Conservation (phyloP, 2,329 filamentous ascomycete species). For the Pseudogymnoascus sp. region DNA sequence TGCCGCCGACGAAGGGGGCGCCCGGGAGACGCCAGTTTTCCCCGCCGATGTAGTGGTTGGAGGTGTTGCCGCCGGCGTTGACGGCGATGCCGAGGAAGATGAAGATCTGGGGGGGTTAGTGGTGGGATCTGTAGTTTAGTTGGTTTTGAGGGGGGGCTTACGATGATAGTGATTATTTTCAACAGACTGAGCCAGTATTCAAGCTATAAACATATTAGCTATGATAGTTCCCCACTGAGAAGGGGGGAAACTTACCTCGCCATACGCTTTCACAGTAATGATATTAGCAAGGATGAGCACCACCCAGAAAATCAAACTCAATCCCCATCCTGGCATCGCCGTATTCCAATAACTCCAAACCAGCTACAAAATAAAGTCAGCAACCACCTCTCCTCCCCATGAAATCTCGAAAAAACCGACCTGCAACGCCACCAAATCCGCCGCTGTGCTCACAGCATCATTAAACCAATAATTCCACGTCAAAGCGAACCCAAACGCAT, state of each 20-base stretch:
- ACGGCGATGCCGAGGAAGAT: conserved; percentile 56
- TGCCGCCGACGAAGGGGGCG: conserved; percentile 58
- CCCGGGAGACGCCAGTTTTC: conserved; percentile 51
- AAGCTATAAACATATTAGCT: conserved; percentile 26
- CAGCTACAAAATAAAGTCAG: conserved; percentile 25
- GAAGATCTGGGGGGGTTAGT: conserved; percentile 39
- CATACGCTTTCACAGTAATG: conserved; percentile 46
- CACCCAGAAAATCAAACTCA: conserved; percentile 55
- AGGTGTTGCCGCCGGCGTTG: conserved; percentile 49
- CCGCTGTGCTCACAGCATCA: conserved; percentile 52
- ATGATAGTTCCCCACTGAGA: neutral
- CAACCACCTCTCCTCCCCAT: neutral
- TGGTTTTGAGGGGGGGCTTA: conserved; percentile 18
- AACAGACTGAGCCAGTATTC: conserved; percentile 51
- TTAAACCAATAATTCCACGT: conserved; percentile 62
- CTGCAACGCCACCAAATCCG: conserved; percentile 53
- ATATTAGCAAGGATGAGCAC: conserved; percentile 47
- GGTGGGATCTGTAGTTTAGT: neutral
- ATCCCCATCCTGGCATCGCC: conserved; percentile 55
- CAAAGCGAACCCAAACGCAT: conserved; percentile 46
- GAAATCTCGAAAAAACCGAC: neutral
- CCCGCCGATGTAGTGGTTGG: conserved; percentile 49
- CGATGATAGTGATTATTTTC: conserved; percentile 46
- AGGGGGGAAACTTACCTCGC: conserved; percentile 35
- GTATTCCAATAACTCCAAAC: conserved; percentile 56